Evolutionary conservation across 352 stramenopile genomes (phyloP).

Genomic region (Elongisporangium prolatum): DNA sequence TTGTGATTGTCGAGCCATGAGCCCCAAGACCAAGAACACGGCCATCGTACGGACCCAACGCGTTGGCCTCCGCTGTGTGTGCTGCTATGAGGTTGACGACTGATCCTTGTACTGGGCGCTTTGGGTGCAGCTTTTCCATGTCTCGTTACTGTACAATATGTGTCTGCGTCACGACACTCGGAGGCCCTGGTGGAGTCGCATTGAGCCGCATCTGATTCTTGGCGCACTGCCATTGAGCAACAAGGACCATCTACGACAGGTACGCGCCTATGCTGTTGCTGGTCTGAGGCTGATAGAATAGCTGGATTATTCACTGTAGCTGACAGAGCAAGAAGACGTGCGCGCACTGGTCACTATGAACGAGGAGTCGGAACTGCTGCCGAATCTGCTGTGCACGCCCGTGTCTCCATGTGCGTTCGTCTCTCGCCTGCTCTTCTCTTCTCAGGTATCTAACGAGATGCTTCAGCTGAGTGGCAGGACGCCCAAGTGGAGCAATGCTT

Average conservation of each 20-base stretch:
- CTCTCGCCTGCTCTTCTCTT: not conserved
- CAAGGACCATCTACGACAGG: conserved; percentile 44
- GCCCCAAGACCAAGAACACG: not conserved
- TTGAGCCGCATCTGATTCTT: conserved; percentile 60
- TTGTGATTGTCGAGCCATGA: not conserved
- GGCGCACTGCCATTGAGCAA: conserved; percentile 59
- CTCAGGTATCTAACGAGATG: not conserved
- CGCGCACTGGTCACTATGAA: conserved; percentile 79
- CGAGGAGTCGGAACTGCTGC: conserved; percentile 54
- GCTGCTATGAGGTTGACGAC: not conserved
- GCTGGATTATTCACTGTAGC: conserved; percentile 10
- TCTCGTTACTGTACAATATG: conserved; percentile 82
- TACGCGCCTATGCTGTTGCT: conserved; percentile 5
- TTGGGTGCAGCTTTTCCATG: conserved; percentile 50
- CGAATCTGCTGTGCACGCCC: conserved; percentile 55
- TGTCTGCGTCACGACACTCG: conserved; percentile 29
- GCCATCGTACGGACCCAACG: not conserved
- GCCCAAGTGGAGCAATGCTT: conserved; percentile 53
- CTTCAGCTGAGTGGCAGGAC: conserved; percentile 47
- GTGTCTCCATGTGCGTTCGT: conserved; percentile 25
- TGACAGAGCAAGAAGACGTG: conserved; percentile 54
- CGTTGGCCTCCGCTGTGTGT: not conserved
- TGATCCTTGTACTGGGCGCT: not conserved
- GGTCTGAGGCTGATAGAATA: not conserved
- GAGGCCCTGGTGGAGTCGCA: conserved; percentile 70